Evolutionary conservation across 441 rosid species (phyloP).

Genomic region (Populus tomentosa): DNA sequence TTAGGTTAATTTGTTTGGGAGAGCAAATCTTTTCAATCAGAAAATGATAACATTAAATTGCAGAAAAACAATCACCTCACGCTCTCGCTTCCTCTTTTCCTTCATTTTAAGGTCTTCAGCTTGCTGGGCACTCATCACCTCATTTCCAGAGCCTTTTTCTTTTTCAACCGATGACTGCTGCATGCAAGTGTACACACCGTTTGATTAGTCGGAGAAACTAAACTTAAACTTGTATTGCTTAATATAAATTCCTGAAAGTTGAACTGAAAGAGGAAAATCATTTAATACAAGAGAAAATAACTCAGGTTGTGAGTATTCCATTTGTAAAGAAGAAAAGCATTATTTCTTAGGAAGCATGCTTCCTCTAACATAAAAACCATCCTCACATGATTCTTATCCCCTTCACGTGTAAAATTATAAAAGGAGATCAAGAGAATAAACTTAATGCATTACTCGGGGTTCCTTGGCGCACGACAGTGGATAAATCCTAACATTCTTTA

Average conservation of each 20-base stretch:
- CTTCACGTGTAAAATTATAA: not conserved
- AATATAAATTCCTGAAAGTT: not conserved
- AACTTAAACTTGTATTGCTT: not conserved
- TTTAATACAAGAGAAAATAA: not conserved
- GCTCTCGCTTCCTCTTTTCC: constrained; percentile 89
- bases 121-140: constrained; percentile 70
- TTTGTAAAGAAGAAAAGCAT: not conserved
- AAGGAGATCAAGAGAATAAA: not conserved
- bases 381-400: not conserved
- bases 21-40: too few species aligned
- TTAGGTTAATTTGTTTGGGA: too few species aligned
- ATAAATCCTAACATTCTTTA: not conserved
- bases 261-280: not conserved
- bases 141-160: constrained; percentile 46
- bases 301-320: not conserved
- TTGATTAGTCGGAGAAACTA: not conserved
- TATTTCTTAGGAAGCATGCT: too few species aligned
- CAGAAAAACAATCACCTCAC: constrained; percentile 39
- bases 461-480: not conserved
- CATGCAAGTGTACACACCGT: not conserved
- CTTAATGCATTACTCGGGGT: not conserved
- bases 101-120: constrained; percentile 90
- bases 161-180: constrained; percentile 52
- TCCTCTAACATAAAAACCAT: too few species aligned
- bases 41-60: too few species aligned